Evolutionary conservation across 306 rosid species (phyloP), one percentile per base, ranked within the genome.

Genomic region (Malus fusca): DNA sequence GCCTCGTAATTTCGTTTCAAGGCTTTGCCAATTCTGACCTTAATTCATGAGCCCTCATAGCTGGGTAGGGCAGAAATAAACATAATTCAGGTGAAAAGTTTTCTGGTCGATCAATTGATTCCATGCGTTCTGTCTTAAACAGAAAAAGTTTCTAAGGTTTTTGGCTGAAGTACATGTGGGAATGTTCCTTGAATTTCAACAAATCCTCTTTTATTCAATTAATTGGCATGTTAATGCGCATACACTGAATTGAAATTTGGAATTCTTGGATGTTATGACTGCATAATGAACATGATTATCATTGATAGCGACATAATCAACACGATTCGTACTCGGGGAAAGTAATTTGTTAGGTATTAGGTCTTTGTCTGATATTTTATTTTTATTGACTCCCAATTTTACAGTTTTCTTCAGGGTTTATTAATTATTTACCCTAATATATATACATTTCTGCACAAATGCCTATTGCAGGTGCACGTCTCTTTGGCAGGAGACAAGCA

Each of bases 401-500:
- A 4, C 42, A 4, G 8, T 0, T 55, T 7, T 28, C 26, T 68
- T 72, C 31, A 25, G 11, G 30, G 26, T 74, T 58, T 22, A 53
- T 44, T 65, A 19, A 19, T 66, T 74, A 26, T 73, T 71, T 73
- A 60, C 70, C 28, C 67, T 80, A 26, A 72, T 52, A 70, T 61
- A 25, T 51, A 37, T 76, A 63, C 77, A 74, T 65, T 65, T n/a
- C 4, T 60, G 71, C 33, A 19, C 26, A 76, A 83, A 11, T 81
- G 59, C 48, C 68, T 77, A 44, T 70, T 80, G 65, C 87, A 94
- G 97, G 98, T 94, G 55, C 98, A 94, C 87, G 77, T 92, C 75
- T 90, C 98, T 61, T 79, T 94, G 80, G 94, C 97, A n/a, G 96
- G 95, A 66, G 93, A 94, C 44, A 71, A 84, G 63, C 88, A 90